phyloP scores from a whole-genome alignment of 768 basidiomycete species.

The Boletus rex-veris region DNA sequence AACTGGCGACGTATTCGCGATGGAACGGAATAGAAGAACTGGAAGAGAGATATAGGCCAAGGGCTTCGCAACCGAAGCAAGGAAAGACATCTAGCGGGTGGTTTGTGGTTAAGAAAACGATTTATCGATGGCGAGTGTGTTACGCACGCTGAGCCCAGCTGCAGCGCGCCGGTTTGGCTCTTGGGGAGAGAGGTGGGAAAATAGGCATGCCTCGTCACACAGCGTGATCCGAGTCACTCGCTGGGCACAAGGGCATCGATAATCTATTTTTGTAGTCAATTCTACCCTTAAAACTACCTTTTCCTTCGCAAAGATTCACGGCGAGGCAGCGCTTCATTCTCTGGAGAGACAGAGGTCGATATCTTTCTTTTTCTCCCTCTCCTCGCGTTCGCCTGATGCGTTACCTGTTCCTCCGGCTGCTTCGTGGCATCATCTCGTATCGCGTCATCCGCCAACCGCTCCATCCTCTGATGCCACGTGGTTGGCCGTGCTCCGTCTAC shows the following conservation, averaged over 20 bases:
- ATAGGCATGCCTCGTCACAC: slow-evolving; percentile 2
- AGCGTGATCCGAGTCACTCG: neutral
- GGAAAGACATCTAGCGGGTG: slow-evolving; percentile 53
- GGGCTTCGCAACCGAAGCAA: slow-evolving; percentile 60
- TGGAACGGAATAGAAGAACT: slow-evolving; percentile 56
- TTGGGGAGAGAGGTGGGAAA: slow-evolving; percentile 32
- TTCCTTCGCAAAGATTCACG: slow-evolving; percentile 23
- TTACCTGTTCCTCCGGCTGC: neutral
- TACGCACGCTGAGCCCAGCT: slow-evolving; percentile 27
- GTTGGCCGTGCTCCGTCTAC: neutral
- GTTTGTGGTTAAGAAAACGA: slow-evolving; percentile 11
- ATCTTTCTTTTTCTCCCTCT: slow-evolving; percentile 26
- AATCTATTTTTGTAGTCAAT: no score
- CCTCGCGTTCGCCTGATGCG: neutral
- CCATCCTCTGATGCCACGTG: neutral
- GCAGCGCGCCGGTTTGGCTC: slow-evolving; percentile 18
- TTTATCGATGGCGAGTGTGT: slow-evolving; percentile 8
- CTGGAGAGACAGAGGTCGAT: neutral
- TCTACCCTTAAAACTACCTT: neutral
- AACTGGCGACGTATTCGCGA: slow-evolving; percentile 51
- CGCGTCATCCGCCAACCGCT: neutral
- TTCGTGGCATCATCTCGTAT: slow-evolving; percentile 2
- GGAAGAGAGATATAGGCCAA: slow-evolving; percentile 78
- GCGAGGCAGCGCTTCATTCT: slow-evolving; percentile 12
- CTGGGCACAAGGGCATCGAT: no score